Evolutionary conservation across 768 basidiomycete genomes (phyloP).

Genomic region (Stropharia rugosoannulata): DNA sequence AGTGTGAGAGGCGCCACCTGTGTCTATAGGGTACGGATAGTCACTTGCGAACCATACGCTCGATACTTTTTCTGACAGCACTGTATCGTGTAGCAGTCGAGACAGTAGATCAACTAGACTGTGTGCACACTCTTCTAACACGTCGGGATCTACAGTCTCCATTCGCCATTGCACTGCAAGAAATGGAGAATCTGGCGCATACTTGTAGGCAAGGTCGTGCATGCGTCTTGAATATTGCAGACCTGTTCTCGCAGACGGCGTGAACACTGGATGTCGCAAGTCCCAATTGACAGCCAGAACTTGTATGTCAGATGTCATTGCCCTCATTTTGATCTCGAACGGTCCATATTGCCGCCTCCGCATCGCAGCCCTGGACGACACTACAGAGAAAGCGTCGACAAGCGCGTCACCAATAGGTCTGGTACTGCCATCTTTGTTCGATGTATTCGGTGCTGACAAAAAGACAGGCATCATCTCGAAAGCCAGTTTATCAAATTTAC

Average conservation of each 20-base stretch:
- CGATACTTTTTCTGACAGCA: conserved; percentile 28
- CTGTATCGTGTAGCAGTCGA: conserved; percentile 26
- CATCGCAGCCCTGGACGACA: conserved; percentile 15
- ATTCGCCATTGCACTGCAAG: conserved; percentile 58
- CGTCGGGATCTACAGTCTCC: conserved; percentile 43
- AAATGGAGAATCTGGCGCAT: conserved; percentile 39
- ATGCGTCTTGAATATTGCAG: conserved; percentile 47
- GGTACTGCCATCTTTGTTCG: conserved; percentile 6
- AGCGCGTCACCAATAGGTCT: conserved; percentile 12
- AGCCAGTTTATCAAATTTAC: conserved; percentile 18
- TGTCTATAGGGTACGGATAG: conserved; percentile 35
- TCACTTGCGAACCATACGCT: conserved; percentile 61
- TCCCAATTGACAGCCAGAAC: conserved; percentile 57
- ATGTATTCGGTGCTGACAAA: conserved; percentile 11
- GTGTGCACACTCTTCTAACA: conserved; percentile 47
- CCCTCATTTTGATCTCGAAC: not conserved
- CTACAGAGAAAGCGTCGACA: conserved; percentile 13
- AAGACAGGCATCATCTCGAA: conserved; percentile 18
- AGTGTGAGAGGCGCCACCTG: conserved; percentile 8
- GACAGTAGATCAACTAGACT: conserved; percentile 45
- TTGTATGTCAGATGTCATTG: conserved; percentile 27
- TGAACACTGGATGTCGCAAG: conserved; percentile 46
- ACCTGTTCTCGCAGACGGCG: conserved; percentile 13
- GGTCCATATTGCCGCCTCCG: not conserved
- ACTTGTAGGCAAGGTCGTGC: conserved; percentile 34